These are phyloP conservation scores for Colletotrichum salicis DNA, from an alignment of 2,329 filamentous ascomycete genomes.

Conservation along the genomic window DNA sequence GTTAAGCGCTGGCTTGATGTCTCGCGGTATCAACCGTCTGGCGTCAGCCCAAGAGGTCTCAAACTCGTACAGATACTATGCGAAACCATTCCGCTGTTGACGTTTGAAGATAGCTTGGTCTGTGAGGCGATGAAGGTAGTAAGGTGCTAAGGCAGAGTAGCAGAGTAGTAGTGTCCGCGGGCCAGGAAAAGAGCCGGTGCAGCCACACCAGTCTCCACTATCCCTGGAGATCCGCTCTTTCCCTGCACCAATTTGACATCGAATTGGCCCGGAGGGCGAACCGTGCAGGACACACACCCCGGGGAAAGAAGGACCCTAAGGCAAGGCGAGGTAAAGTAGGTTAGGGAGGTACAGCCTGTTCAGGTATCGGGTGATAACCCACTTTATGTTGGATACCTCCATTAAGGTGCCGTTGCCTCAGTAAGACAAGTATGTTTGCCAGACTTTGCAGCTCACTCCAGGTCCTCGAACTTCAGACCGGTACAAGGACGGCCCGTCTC, in stretches of 20 bases:
- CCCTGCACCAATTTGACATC: background rate
- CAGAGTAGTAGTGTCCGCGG: background rate
- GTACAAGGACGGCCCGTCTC: background rate
- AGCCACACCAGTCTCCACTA: background rate
- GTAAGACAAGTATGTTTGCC: background rate
- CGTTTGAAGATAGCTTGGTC: background rate
- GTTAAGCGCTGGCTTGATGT: background rate
- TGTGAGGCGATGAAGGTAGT: background rate
- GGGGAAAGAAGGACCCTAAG: background rate
- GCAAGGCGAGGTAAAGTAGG: background rate
- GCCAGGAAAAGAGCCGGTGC: background rate
- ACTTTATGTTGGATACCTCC: background rate
- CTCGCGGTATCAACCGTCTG: background rate
- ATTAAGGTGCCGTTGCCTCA: background rate
- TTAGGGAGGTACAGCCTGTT: background rate
- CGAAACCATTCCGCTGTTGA: background rate
- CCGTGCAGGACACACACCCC: background rate
- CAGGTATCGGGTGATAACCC: background rate
- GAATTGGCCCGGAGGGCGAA: constrained; percentile 10
- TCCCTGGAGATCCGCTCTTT: constrained; percentile 1
- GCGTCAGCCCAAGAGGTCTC: background rate
- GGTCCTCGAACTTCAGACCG: background rate
- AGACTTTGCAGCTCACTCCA: background rate
- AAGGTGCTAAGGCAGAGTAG: too few species aligned
- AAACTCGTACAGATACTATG: background rate